Percentiles rank a stretch among this genome's conserved stretches.
Conservation (phyloP, 1,139 yeast species). For the Kodamaea ohmeri region DNA sequence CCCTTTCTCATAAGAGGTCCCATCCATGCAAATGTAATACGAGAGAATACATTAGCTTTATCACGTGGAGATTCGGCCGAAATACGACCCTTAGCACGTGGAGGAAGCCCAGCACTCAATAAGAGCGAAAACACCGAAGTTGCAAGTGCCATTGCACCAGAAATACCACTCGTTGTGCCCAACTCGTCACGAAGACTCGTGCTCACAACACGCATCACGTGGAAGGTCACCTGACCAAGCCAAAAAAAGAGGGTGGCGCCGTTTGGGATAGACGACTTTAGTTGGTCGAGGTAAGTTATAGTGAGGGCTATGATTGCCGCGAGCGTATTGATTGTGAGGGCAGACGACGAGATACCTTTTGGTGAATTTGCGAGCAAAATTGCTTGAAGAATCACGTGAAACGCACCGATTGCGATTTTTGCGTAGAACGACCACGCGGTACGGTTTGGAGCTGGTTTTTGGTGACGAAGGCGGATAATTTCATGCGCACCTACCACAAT, state of each 20-base stretch:
- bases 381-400: conserved; percentile 39
- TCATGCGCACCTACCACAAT: conserved; percentile 56
- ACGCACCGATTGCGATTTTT: conserved; percentile 39
- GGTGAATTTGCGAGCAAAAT: conserved; percentile 22
- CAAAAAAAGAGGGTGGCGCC: conserved; percentile 75
- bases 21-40: conserved; percentile 89
- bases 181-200: conserved; percentile 46
- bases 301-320: conserved; percentile 51
- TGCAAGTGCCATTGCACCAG: conserved; percentile 14
- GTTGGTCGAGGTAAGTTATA: conserved; percentile 71
- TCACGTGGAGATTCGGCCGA: conserved; percentile 59
- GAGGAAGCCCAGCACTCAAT: conserved; percentile 51
- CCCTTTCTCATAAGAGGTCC: conserved; percentile 86
- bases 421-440: conserved; percentile 42
- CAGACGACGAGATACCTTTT: conserved; percentile 43
- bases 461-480: conserved; percentile 34
- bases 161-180: conserved; percentile 46
- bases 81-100: conserved; percentile 29
- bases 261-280: conserved; percentile 60
- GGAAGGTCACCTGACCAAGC: conserved; percentile 53
- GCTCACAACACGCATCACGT: conserved; percentile 41
- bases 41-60: conserved; percentile 75
- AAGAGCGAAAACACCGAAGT: conserved; percentile 46
- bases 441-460: conserved; percentile 34
- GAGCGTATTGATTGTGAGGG: conserved; percentile 36